Evolutionary conservation across 1,139 yeast genomes (phyloP).

Genomic region (Lodderomyces margitis): DNA sequence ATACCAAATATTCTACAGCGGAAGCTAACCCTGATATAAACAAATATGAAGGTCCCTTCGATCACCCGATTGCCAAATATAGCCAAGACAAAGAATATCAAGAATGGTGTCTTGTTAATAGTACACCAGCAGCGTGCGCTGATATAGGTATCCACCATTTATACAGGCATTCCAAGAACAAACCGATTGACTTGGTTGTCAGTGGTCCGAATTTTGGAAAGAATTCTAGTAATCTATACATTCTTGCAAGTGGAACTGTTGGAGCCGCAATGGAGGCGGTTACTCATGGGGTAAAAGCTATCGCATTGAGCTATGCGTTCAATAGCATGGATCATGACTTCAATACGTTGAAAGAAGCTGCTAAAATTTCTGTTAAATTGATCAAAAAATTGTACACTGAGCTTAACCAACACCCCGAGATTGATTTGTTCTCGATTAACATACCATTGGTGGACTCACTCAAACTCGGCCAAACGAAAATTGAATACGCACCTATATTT

Average conservation of each 20-base stretch:
- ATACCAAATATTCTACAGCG: constrained; percentile 43
- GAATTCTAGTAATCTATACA: constrained; percentile 86
- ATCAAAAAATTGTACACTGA: constrained; percentile 55
- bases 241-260: constrained; percentile 91
- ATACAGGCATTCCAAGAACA: constrained; percentile 42
- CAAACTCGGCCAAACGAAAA: constrained; percentile 51
- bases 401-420: constrained; percentile 48
- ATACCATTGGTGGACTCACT: constrained; percentile 66
- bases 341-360: constrained; percentile 60
- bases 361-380: constrained; percentile 62
- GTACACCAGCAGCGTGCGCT: constrained; percentile 95
- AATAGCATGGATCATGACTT: constrained; percentile 53
- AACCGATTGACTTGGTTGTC: constrained; percentile 77
- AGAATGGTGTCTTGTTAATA: constrained; percentile 86
- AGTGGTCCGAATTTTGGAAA: constrained; percentile 97
- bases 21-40: constrained; percentile 32
- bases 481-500: constrained; percentile 72
- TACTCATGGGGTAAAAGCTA: constrained; percentile 68
- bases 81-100: constrained; percentile 38
- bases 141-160: constrained; percentile 85
- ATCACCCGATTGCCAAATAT: constrained; percentile 37
- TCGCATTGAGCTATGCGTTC: constrained; percentile 85
- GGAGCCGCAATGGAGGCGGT: constrained; percentile 98
- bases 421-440: constrained; percentile 80
- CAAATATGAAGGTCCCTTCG: constrained; percentile 68